phyloP scores from a whole-genome alignment of 2,329 filamentous ascomycete genomes.

The Epichloe typhina region DNA sequence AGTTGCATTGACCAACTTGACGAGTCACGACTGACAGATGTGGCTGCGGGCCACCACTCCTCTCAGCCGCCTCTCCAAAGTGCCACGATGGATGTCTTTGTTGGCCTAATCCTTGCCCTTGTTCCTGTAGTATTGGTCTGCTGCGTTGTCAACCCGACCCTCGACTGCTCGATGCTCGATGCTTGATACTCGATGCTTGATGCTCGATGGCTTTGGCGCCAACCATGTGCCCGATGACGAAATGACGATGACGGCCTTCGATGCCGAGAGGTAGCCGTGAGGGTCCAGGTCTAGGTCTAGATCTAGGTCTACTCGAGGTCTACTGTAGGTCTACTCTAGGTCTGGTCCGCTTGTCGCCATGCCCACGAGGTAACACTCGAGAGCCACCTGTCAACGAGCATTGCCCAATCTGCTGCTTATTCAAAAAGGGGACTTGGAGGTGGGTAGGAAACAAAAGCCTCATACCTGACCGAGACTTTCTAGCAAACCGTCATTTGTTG shows the following conservation, averaged over 20 bases:
- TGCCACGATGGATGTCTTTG: background rate
- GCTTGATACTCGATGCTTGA: background rate
- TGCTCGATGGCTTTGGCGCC: background rate
- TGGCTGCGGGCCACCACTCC: too few relatives aligned
- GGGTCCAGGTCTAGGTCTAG: too few relatives aligned
- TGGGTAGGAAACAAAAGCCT: background rate
- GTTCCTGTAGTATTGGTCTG: background rate
- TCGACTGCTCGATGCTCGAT: background rate
- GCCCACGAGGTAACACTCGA: background rate
- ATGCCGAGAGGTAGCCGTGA: background rate
- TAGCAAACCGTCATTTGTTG: background rate
- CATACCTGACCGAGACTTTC: conserved; percentile 1
- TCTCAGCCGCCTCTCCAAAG: background rate
- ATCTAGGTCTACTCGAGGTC: too few relatives aligned
- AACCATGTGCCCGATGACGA: background rate
- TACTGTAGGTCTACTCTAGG: too few relatives aligned
- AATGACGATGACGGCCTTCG: background rate
- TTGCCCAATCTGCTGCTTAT: background rate
- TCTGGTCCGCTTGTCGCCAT: background rate
- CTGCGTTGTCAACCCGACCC: background rate
- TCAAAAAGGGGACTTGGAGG: background rate
- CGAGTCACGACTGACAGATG: too few relatives aligned
- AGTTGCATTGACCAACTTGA: too few relatives aligned
- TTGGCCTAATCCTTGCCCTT: background rate
- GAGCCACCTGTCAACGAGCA: background rate